These are phyloP conservation scores for Pseudogymnoascus verrucosus DNA, from an alignment of 2,329 filamentous ascomycete genomes.

Conservation along the genomic window DNA sequence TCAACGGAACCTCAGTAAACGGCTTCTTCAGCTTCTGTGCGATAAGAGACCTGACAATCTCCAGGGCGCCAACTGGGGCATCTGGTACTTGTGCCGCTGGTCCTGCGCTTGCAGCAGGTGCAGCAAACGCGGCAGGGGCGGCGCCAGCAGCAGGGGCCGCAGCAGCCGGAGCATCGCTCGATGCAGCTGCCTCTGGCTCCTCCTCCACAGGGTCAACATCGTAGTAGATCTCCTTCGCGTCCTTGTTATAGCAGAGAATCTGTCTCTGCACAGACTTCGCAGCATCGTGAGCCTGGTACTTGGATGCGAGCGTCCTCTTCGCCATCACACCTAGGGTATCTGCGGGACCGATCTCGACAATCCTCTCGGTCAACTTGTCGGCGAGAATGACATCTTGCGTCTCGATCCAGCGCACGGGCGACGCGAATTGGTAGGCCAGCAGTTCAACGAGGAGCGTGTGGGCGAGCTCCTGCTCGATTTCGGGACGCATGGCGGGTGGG, in stretches of 20 bases:
- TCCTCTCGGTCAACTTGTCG: conserved; percentile 90
- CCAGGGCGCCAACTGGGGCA: conserved; percentile 76
- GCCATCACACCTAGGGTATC: conserved; percentile 98
- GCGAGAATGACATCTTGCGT: conserved; percentile 99
- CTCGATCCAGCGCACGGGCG: conserved; percentile 98
- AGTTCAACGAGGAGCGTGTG: conserved; percentile 98
- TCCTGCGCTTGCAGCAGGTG: conserved; percentile 64
- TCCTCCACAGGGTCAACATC: conserved; percentile 93
- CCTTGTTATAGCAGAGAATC: conserved; percentile 99
- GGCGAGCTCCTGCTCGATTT: conserved; percentile 98
- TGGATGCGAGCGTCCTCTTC: conserved; percentile 86
- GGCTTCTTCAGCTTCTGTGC: conserved; percentile 98
- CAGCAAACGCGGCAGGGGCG: conserved; percentile 44
- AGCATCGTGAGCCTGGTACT: conserved; percentile 98
- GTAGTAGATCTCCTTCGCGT: conserved; percentile 99
- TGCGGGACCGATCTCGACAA: conserved; percentile 94
- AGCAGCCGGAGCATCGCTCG: conserved; percentile 31
- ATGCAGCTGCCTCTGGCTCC: conserved; percentile 59
- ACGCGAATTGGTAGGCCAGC: conserved; percentile 97
- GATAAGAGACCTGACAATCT: conserved; percentile 81
- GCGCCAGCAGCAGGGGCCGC: conserved; percentile 39
- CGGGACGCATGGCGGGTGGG: conserved; percentile 72
- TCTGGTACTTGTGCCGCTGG: conserved; percentile 83
- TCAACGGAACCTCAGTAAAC: conserved; percentile 77
- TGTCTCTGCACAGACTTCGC: conserved; percentile 93